These are phyloP conservation scores for Scedosporium minutisporum DNA, from an alignment of 2,329 filamentous ascomycete genomes.

Conservation along the genomic window DNA sequence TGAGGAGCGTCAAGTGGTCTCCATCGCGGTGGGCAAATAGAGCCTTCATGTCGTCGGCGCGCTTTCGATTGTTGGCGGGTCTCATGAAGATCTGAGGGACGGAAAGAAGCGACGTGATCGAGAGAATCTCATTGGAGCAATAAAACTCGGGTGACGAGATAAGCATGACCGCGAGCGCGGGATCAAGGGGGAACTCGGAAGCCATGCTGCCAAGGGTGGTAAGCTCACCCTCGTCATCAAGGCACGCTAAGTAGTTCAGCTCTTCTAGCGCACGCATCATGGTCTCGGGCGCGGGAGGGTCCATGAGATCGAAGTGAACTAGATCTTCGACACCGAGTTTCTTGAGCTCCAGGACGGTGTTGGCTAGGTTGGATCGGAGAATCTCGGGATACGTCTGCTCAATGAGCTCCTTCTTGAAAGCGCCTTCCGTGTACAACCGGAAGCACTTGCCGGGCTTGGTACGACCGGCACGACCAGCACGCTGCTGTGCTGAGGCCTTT, in stretches of 20 bases:
- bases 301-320: conserved; percentile 98
- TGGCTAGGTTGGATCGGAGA: conserved; percentile 84
- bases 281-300: conserved; percentile 93
- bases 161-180: conserved; percentile 90
- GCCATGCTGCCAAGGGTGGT: conserved; percentile 78
- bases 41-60: conserved; percentile 94
- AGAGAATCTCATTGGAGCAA: conserved; percentile 96
- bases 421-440: conserved; percentile 85
- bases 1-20: conserved; percentile 91
- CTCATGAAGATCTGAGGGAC: conserved; percentile 92
- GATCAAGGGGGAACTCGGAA: conserved; percentile 92
- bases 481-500: conserved; percentile 92
- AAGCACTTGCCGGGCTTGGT: conserved; percentile 98
- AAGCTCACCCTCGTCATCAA: conserved; percentile 92
- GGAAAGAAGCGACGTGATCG: conserved; percentile 84
- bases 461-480: conserved; percentile 98
- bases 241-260: conserved; percentile 91
- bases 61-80: conserved; percentile 74
- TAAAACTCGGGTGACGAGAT: conserved; percentile 97
- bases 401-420: conserved; percentile 96
- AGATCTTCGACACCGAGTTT: conserved; percentile 93
- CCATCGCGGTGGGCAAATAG: conserved; percentile 88
- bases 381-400: conserved; percentile 97
- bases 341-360: conserved; percentile 92
- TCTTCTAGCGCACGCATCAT: conserved; percentile 97